Base-by-base conservation (phyloP, 202 grass and related monocot species). In the Dendrocalamus latiflorus region DNA sequence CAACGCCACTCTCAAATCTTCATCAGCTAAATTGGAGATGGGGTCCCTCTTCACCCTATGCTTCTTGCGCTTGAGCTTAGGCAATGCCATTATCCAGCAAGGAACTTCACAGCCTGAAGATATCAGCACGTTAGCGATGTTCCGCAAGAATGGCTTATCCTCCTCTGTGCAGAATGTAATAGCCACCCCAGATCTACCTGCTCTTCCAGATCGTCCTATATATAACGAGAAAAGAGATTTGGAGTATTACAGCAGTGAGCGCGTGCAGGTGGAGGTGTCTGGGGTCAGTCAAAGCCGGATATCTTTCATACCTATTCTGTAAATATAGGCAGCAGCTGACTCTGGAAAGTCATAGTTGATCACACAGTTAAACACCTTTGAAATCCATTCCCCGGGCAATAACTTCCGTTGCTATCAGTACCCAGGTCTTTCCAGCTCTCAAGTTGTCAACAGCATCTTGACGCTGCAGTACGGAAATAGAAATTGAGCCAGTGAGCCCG, bases 281-380 rank as follows among this genome's bases (percentile, higher is more conserved):
- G 9, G 24, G 9, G 18, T 21, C 20, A 33, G 7, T 15, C 43
- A 81, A 81, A 81, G 42, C 5, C 3, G 9, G 14, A n/a, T 30
- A 48, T 70, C 17, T 80, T 36, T 21, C 84, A 58, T 91, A 95
- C 92, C 95, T 88, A 98, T 95, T 61, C 95, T 79, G 80, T 98
- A 89, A 85, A 98, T 93, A 87, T 95, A 98, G 72, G 92, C 92
- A 62, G 92, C 73, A 26, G 90, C 88, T 9, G 95, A 98, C 76
- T 98, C 92, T 1, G 92, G 95, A 81, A 98, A 98, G 90, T 98
- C 95, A 42, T 94, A 98, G 70, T 95, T 98, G 76, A 98, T 89
- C 36, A 98, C 93, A 13, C 93, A 95, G 68, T 93, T 91, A 53
- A 53, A 98, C 74, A 72, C 93, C 91, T 84, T 98, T 98, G 88